Base-by-base conservation (phyloP, 163 green algal species). In the Coccomyxa subellipsoidea region DNA sequence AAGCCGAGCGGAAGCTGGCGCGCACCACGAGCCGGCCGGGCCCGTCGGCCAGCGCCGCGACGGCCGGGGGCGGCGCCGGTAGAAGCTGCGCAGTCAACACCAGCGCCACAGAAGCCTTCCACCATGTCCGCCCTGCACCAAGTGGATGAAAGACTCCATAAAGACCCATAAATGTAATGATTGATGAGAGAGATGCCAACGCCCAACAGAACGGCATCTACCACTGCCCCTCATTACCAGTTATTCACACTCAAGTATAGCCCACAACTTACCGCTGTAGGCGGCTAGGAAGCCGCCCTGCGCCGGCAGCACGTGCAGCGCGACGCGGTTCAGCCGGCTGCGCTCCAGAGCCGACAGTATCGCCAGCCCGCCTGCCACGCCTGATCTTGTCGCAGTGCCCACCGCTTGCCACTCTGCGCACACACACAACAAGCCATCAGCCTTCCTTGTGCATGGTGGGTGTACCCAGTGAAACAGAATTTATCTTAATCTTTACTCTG, bases 271-370 rank as follows among this genome's bases (percentile, higher is more conserved):
- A 73, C 80, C 80, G 7, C 31, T 0, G 29, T 77, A 84, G 21
- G 71, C 71, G 8, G 71, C 80, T 9, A 78, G 72, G 80, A 84
- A 84, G 34, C 80, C 80, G 34, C 80, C 80, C 40, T 80, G 80
- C 32, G 71, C 40, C 23, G 80, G 71, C 0, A 84, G 47, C 6
- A 36, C 31, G n/a, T 66, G 40, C 40, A 84, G 72, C 32, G 32
- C 4, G 31, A 76, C 32, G 7, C 47, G 71, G 3, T 10, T 5
- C 71, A 80, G 53, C 38, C 66, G 69, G 32, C 32, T 35, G 35
- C 35, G 34, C 47, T 84, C 71, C 80, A 84, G 80, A 10, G 80
- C 80, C 27, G 71, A 40, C 71, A 84, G 80, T 35, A 29, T 32
- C 18, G 27, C 21, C 72, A 76, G 47, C 1, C 80, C 80, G 47